phyloP scores from a whole-genome alignment of 805 yeast species.

The Candida namnaoensis region DNA sequence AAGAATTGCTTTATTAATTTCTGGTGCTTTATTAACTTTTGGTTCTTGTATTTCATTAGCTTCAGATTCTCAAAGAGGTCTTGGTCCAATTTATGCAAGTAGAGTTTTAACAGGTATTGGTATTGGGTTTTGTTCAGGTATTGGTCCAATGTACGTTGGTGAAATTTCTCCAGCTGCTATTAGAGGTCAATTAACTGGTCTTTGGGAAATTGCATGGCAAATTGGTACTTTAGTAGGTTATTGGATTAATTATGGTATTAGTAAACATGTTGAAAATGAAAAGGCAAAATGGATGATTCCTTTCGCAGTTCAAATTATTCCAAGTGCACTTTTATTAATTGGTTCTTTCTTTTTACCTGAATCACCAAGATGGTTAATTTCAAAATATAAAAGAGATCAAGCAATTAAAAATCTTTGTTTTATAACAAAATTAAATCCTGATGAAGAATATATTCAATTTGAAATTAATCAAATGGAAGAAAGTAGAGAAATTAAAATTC shows the following conservation, averaged over 20 bases:
- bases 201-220: conserved; percentile 42
- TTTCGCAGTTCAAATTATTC: conserved; percentile 36
- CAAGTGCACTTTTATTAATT: conserved; percentile 30
- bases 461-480: conserved; percentile 25
- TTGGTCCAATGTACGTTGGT: conserved; percentile 39
- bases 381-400: conserved; percentile 24
- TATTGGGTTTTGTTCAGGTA: conserved; percentile 40
- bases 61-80: conserved; percentile 22
- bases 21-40: conserved; percentile 14
- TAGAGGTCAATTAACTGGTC: conserved; percentile 36
- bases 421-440: conserved; percentile 28
- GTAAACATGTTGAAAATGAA: conserved; percentile 20
- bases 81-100: conserved; percentile 43
- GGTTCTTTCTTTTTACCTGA: conserved; percentile 33
- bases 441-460: conserved; percentile 29
- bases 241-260: conserved; percentile 41
- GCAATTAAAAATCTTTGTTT: conserved; percentile 27
- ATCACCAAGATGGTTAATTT: conserved; percentile 36
- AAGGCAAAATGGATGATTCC: conserved; percentile 33
- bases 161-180: conserved; percentile 36
- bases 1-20: conserved; percentile 6
- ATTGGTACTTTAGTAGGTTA: conserved; percentile 38
- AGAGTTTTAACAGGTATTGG: conserved; percentile 38
- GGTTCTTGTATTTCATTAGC: conserved; percentile 35
- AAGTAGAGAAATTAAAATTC: conserved; percentile 17